These are phyloP conservation scores for Colletotrichum tabaci DNA, from an alignment of 2,329 filamentous ascomycete genomes.

Conservation along the genomic window DNA sequence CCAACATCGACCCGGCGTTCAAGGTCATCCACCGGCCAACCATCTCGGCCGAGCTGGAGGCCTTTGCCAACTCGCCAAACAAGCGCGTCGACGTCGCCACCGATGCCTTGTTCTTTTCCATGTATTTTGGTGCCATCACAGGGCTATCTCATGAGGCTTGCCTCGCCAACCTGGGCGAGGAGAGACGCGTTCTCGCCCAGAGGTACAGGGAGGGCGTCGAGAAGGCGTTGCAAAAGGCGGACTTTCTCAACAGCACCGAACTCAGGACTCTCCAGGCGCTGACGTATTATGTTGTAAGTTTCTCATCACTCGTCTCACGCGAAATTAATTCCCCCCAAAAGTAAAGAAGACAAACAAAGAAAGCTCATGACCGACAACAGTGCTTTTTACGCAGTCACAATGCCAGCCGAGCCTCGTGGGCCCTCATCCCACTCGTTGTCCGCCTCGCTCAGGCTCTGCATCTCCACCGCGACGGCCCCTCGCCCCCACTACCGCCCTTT, in stretches of 20 bases:
- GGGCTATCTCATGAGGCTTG: slow-evolving; percentile 53
- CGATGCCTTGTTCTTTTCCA: slow-evolving; percentile 58
- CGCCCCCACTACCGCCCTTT: slow-evolving; percentile 59
- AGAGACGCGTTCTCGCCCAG: slow-evolving; percentile 50
- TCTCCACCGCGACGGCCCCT: slow-evolving; percentile 60
- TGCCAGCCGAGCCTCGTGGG: slow-evolving; percentile 59
- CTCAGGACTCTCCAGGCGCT: slow-evolving; percentile 59
- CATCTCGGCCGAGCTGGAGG: slow-evolving; percentile 48
- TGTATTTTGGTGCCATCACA: slow-evolving; percentile 59
- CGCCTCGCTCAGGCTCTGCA: slow-evolving; percentile 60
- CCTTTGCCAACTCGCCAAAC: slow-evolving; percentile 46
- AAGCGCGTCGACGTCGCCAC: slow-evolving; percentile 44
- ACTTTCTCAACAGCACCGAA: slow-evolving; percentile 59
- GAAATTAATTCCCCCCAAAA: no score
- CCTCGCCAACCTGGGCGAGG: slow-evolving; percentile 51
- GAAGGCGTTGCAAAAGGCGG: slow-evolving; percentile 56
- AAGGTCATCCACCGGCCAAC: slow-evolving; percentile 63
- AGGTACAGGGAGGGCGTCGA: slow-evolving; percentile 55
- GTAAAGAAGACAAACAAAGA: no score
- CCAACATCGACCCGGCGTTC: slow-evolving; percentile 60
- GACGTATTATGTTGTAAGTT: slow-evolving; percentile 55
- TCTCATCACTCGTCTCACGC: not conserved
- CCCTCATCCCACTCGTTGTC: slow-evolving; percentile 56
- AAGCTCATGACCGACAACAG: slow-evolving; percentile 30
- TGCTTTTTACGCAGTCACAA: slow-evolving; percentile 56